Conservation (phyloP, 2,329 filamentous ascomycete species). For the Rhexocercosporidium sp. region DNA sequence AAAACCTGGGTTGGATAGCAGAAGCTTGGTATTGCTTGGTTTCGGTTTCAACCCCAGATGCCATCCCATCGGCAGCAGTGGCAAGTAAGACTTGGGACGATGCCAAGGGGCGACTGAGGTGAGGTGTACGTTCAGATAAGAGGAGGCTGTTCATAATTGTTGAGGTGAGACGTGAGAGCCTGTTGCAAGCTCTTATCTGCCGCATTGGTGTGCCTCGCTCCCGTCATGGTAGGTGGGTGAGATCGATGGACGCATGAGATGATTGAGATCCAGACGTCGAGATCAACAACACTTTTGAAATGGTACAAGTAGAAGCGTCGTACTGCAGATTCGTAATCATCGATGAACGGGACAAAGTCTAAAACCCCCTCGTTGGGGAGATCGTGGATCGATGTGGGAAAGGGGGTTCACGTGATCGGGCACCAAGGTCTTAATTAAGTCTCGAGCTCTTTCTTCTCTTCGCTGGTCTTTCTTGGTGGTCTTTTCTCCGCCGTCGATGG, state of each 20-base stretch:
- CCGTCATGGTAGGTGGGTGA: background rate
- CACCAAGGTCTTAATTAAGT: background rate
- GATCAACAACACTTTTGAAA: background rate
- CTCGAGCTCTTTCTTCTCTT: background rate
- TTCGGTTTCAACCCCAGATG: slow-evolving; percentile 13
- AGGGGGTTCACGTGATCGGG: background rate
- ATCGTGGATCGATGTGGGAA: background rate
- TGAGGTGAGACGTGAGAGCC: background rate
- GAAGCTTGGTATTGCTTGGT: slow-evolving; percentile 8
- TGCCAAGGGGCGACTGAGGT: slow-evolving; percentile 1
- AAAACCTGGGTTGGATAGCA: background rate
- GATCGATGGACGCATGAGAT: background rate
- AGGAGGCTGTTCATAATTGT: background rate
- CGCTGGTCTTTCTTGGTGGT: background rate
- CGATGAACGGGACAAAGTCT: background rate
- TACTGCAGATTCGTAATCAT: background rate
- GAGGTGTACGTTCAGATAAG: background rate
- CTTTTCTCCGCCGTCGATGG: no score
- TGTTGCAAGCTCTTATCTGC: background rate
- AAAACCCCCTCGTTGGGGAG: background rate
- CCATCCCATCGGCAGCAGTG: background rate
- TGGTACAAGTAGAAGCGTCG: background rate
- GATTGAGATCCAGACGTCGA: background rate
- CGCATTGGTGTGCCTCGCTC: background rate
- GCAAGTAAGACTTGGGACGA: background rate